Base-by-base conservation (phyloP, 2,329 filamentous ascomycete genomes). In the Xylariaceae sp. region DNA sequence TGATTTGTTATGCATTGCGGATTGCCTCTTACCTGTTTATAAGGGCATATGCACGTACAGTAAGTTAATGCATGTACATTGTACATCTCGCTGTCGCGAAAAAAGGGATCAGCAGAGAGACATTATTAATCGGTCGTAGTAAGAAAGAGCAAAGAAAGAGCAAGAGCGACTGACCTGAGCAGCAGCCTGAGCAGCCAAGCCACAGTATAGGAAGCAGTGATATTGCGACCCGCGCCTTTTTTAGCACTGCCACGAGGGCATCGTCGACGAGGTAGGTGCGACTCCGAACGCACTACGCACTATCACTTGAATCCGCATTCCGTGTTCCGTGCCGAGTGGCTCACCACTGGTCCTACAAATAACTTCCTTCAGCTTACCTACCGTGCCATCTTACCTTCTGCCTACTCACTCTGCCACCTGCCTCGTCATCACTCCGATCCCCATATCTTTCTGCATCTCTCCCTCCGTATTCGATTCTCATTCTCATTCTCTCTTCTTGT, bases 201-300 rank as follows among this genome's bases (percentile, higher is more conserved):
- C 62, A 60, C 60, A 55, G 45, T 45, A 58, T 62, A 58, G 53
- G 58, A 51, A 30, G 23, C 23, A 30, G 23, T 30, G 23, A 44
- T 30, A 48, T 10, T 53, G 44, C 30, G 48, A 63, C 30, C 58
- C 57, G 34, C 47, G 35, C 17, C 50, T 37, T 30, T 35, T 39
- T 54, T 47, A 59, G 64, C 64, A 66, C 64, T 66, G 64, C 64
- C 64, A 65, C 64, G 63, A 63, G 60, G 56, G 53, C 60, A 18
- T 65, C 60, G 51, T 62, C 34, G 48, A 57, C 51, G 15, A 37
- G 11, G 18, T 30, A 30, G 11, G 37, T 42, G 37, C 8, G 6
- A 50, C 30, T 3, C 5, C 48, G 23, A 30, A 30, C 3, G 23
- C 23, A 18, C 15, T 45, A 15, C 3, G 23, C 23, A 18, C 15